Conservation (phyloP, 805 yeast species). For the Barnettozyma populi region DNA sequence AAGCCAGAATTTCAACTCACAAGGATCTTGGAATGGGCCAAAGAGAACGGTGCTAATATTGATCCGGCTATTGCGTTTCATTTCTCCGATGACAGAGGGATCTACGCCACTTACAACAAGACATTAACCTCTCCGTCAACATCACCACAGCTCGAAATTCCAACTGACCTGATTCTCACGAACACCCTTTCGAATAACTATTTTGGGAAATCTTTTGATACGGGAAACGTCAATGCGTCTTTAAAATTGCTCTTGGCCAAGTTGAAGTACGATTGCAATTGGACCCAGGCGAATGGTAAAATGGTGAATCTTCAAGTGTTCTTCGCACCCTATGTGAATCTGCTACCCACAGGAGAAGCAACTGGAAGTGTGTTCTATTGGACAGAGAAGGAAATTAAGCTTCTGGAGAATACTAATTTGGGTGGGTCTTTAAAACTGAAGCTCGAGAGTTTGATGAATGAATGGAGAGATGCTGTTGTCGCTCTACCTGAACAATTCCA, state of each 20-base stretch:
- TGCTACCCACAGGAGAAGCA: conserved; percentile 38
- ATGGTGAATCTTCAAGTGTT: conserved; percentile 23
- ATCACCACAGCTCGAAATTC: conserved; percentile 26
- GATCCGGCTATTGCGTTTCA: conserved; percentile 32
- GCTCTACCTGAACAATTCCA: conserved; percentile 11
- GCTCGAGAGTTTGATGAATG: conserved; percentile 44
- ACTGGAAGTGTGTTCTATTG: conserved; percentile 59
- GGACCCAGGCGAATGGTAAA: background rate
- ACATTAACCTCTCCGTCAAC: conserved; percentile 17
- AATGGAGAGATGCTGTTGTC: conserved; percentile 42
- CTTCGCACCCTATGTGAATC: conserved; percentile 41
- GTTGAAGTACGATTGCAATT: conserved; percentile 31
- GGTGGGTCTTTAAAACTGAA: conserved; percentile 50
- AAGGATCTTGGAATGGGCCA: conserved; percentile 32
- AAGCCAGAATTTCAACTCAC: too few relatives aligned
- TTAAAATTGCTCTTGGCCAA: conserved; percentile 37
- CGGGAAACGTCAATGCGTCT: conserved; percentile 28
- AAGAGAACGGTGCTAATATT: conserved; percentile 29
- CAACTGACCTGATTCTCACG: conserved; percentile 26
- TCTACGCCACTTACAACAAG: conserved; percentile 26
- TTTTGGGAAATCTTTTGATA: conserved; percentile 18
- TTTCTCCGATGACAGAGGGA: conserved; percentile 30
- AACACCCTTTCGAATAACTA: conserved; percentile 19
- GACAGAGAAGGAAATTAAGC: conserved; percentile 44
- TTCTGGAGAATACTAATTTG: conserved; percentile 60